Evolutionary conservation across 352 stramenopile genomes (phyloP), one percentile per base, ranked within the genome.

Genomic region (Halophytophthora polymorphica): DNA sequence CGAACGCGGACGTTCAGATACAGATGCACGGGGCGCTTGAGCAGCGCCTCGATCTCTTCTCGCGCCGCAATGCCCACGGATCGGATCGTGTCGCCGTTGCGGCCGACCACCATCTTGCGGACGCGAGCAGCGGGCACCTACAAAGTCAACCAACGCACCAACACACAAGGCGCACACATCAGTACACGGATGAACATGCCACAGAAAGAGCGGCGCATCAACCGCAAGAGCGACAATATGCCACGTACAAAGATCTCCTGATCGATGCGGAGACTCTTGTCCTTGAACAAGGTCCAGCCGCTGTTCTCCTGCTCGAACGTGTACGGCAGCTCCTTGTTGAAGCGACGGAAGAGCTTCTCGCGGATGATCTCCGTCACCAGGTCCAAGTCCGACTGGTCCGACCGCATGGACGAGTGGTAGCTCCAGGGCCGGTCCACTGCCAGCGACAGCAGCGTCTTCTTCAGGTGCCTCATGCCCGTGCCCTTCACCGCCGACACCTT

Each of bases 321-420:
- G 61, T 95, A 95, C 40, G 84, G 84, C 22, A 95, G 69, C 50
- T 95, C 84, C 60, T 92, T 81, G 62, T 95, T 92, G 50, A 90
- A 93, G 45, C 84, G 82, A n/a, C 78, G 60, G 54, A 86, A 95
- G 42, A 95, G 73, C 64, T 95, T 91, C 45, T 91, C 84, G 21
- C 84, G 82, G 48, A 95, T 95, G 64, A 95, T 95, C 54, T 95
- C 84, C 10, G 66, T 86, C 49, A 95, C 84, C 28, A 95, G 61
- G 18, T 91, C 82, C 45, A 95, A 51, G 46, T 93, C 83, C 3
- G 82, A 92, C 54, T 83, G 64, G 35, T 91, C 79, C 45, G 84
- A 93, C 69, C 85, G 85, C 62, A 92, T 86, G 1, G 78, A 90
- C 50, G 84, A 95, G 60, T 93, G 82, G 55, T 89, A 95, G 53